Evolutionary conservation across 2,329 filamentous ascomycete genomes (phyloP).

Genomic region (Neurospora crassa): DNA sequence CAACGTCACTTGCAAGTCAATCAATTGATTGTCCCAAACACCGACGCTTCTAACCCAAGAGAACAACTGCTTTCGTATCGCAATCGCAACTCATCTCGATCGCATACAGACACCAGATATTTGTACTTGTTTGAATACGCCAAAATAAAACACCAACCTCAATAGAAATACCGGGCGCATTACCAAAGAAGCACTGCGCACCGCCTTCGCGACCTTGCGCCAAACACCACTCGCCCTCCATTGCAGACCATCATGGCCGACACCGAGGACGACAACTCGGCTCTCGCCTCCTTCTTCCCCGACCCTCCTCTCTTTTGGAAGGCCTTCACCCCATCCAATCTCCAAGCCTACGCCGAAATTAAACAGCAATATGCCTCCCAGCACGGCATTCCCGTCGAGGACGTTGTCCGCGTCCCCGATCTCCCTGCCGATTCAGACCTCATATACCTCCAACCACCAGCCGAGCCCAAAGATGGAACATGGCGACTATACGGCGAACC

Average conservation of each 20-base stretch:
- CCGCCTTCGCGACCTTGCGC: background rate
- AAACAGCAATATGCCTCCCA: conserved; percentile 29
- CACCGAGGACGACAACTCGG: conserved; percentile 33
- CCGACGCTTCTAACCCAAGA: background rate
- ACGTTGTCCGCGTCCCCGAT: conserved; percentile 29
- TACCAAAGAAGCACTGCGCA: background rate
- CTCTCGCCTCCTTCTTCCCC: conserved; percentile 59
- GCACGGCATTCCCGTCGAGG: conserved; percentile 17
- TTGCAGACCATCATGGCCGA: conserved; percentile 45
- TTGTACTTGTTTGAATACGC: background rate
- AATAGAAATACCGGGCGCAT: background rate
- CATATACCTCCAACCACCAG: conserved; percentile 69
- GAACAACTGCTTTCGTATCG: background rate
- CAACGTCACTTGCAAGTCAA: background rate
- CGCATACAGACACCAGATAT: background rate
- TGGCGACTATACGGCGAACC: conserved; percentile 67
- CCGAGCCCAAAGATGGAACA: conserved; percentile 57
- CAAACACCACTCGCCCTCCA: background rate
- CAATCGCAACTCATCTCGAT: background rate
- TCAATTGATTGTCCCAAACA: background rate
- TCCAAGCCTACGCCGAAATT: conserved; percentile 43
- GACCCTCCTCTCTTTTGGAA: conserved; percentile 85
- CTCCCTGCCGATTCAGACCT: conserved; percentile 56
- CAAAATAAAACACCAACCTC: background rate
- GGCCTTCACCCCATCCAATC: conserved; percentile 70